phyloP scores from a whole-genome alignment of 2,329 filamentous ascomycete species.

The Epichloe uncinata region DNA sequence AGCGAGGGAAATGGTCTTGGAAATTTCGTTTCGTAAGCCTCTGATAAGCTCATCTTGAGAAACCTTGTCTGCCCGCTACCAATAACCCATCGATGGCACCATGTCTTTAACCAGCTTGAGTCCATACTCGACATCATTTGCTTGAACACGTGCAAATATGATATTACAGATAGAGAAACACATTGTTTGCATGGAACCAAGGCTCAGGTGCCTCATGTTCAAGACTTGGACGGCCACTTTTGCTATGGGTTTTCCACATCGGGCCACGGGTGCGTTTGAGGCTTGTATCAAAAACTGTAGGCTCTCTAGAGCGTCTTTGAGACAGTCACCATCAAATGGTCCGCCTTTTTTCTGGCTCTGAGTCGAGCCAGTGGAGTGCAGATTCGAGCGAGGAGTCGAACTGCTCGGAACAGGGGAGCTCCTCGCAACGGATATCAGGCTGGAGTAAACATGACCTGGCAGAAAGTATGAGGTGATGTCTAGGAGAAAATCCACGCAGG shows the following conservation, averaged over 20 bases:
- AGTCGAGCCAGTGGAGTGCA: slow-evolving; percentile 16
- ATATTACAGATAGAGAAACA: slow-evolving; percentile 66
- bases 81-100: slow-evolving; percentile 56
- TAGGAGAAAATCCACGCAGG: slow-evolving; percentile 57
- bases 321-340: slow-evolving; percentile 18
- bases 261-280: slow-evolving; percentile 52
- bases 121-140: slow-evolving; percentile 54
- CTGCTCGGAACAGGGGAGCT: slow-evolving; percentile 34
- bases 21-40: slow-evolving; percentile 61
- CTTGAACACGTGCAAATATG: slow-evolving; percentile 50
- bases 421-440: background rate
- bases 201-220: slow-evolving; percentile 40
- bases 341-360: slow-evolving; percentile 17
- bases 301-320: slow-evolving; percentile 40
- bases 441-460: slow-evolving; percentile 21
- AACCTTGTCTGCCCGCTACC: slow-evolving; percentile 63
- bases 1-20: slow-evolving; percentile 56
- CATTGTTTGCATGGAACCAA: slow-evolving; percentile 53
- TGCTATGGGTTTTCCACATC: slow-evolving; percentile 42
- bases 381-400: slow-evolving; percentile 15
- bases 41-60: slow-evolving; percentile 47
- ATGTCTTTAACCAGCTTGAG: slow-evolving; percentile 45
- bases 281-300: slow-evolving; percentile 49
- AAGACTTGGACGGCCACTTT: slow-evolving; percentile 47
- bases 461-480: slow-evolving; percentile 40